Evolutionary conservation across 768 basidiomycete species (phyloP).

Genomic region (Chalciporus piperatus): DNA sequence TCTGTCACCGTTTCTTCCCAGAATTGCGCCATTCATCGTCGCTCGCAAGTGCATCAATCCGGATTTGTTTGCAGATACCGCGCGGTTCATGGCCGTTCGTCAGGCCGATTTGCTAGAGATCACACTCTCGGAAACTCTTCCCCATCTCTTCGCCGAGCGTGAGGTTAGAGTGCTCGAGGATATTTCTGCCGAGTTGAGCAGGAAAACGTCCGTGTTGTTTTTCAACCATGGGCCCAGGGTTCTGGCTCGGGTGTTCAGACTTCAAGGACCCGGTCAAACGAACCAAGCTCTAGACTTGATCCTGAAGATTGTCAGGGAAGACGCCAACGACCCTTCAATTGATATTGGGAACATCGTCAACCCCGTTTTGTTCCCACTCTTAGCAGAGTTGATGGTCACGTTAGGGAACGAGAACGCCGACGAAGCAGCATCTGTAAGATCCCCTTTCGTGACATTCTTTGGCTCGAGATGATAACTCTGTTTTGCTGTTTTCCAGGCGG

Average conservation of each 20-base stretch:
- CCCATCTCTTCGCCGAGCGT: constrained; percentile 62
- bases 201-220: constrained; percentile 47
- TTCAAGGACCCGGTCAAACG: constrained; percentile 52
- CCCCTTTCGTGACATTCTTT: background rate
- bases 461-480: constrained; percentile 38
- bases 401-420: constrained; percentile 67
- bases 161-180: constrained; percentile 57
- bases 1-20: constrained; percentile 64
- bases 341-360: constrained; percentile 53
- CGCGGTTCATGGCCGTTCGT: constrained; percentile 61
- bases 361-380: constrained; percentile 63
- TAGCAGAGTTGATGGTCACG: constrained; percentile 72
- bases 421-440: constrained; percentile 43
- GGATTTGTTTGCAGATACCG: constrained; percentile 56
- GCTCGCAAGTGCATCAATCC: constrained; percentile 58
- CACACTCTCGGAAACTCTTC: constrained; percentile 64
- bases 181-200: constrained; percentile 53
- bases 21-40: constrained; percentile 65
- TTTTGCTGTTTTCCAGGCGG: constrained; percentile 45
- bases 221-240: constrained; percentile 57
- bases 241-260: constrained; percentile 64
- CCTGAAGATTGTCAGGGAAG: constrained; percentile 51
- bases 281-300: constrained; percentile 63
- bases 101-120: constrained; percentile 60
- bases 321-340: constrained; percentile 38